Evolutionary conservation across 1,284 basidiomycete genomes (phyloP), one percentile per base, ranked within the genome.

Genomic region (Bjerkandera adusta): DNA sequence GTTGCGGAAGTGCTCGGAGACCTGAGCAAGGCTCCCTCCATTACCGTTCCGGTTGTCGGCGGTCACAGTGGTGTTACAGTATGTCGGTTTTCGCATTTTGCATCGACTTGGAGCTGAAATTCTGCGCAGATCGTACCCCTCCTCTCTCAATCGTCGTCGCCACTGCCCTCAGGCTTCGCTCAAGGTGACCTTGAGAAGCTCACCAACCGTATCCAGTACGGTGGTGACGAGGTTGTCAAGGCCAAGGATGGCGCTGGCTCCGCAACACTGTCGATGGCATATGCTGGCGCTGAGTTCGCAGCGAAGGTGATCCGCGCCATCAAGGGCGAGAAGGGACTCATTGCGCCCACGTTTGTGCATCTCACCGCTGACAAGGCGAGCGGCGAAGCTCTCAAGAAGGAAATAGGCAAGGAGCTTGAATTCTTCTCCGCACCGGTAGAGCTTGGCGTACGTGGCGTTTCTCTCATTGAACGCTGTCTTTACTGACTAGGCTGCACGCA

Each of bases 21-120:
- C 59, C 72, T 75, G 15, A 70, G 73, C 16, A 63, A 83, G 53
- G 78, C 92, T 24, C 68, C 82, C 50, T 77, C 88, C 22, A 76
- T 96, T 60, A 76, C 80, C 51, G 87, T 96, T 30, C 92, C 93
- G 38, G 96, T 98, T 53, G 84, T 98, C 47, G 96, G 97, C 60
- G 96, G 96, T 46, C 95, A 97, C 81, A 93, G 91, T 54, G 95
- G 95, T 62, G 85, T 93, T 50, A 97, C 95, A 45, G 85, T 86
- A 66, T 49, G 75, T 58, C 44, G 29, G 18, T 36, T 15, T 20
- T 35, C 16, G 3, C n/a, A n/a, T n/a, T n/a, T n/a, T n/a, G n/a
- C 18, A 29, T 10, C 7, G 15, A 16, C 34, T 16, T 10, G 10
- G 10, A 7, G 8, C 34, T 35, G 34, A 35, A 30, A 8, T n/a